Conservation (phyloP, 2,329 filamentous ascomycete species). For the Aspergillus phoenicis region DNA sequence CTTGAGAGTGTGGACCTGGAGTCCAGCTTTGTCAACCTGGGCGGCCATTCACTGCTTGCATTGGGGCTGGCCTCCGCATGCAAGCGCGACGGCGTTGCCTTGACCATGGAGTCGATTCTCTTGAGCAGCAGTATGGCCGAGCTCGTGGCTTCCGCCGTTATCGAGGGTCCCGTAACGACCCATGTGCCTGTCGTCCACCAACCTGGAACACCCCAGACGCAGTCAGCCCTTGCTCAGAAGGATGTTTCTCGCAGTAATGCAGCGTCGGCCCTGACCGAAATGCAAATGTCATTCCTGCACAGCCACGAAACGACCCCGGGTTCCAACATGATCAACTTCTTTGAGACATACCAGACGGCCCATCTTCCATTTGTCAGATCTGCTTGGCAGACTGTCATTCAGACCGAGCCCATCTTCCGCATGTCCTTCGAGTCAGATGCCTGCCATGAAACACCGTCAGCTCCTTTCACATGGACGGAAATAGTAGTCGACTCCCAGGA, state of each 20-base stretch:
- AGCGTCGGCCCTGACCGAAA: constrained; percentile 3
- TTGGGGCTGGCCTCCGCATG: constrained; percentile 3
- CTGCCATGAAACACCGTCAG: neutral
- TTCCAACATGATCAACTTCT: constrained; percentile 8
- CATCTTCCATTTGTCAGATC: constrained; percentile 24
- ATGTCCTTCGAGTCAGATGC: constrained; percentile 9
- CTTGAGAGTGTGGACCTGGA: neutral
- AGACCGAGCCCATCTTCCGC: constrained; percentile 31
- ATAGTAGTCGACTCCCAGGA: neutral
- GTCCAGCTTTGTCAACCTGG: neutral
- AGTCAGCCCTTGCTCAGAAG: too few species aligned
- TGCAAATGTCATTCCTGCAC: constrained; percentile 12
- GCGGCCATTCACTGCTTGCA: neutral
- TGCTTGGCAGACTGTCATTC: constrained; percentile 30
- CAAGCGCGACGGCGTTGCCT: neutral
- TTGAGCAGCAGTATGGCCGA: neutral
- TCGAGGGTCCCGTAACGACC: neutral
- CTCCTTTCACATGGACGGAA: neutral
- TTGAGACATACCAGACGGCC: constrained; percentile 3
- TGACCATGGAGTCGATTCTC: neutral
- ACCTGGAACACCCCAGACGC: neutral
- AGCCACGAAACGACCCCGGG: constrained; percentile 7
- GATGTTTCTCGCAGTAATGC: neutral
- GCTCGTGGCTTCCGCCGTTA: neutral
- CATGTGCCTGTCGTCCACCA: neutral